These are phyloP conservation scores for Plasmodium reichenowi DNA, from an alignment of 169 alveolate genomes.

Conservation along the genomic window DNA sequence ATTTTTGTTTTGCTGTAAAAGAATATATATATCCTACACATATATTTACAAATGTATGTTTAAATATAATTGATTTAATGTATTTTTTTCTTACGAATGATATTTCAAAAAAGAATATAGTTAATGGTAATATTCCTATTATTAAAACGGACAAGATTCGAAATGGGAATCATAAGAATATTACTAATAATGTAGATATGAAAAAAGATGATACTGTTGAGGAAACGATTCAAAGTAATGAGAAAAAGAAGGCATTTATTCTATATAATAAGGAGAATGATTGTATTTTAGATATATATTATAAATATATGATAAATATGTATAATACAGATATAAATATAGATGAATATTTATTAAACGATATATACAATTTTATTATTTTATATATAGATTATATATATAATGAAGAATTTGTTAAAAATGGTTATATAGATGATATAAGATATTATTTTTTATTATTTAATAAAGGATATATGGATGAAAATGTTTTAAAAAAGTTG, in stretches of 20 bases:
- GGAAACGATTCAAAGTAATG: not conserved
- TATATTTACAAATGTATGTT: slow-evolving; percentile 24
- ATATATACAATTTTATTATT: slow-evolving; percentile 30
- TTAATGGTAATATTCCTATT: not conserved
- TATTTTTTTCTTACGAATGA: not conserved
- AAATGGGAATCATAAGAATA: not conserved
- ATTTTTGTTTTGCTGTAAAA: slow-evolving; percentile 16
- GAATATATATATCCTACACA: slow-evolving; percentile 15
- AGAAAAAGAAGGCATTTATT: not conserved
- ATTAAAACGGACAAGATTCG: not conserved
- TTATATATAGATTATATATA: slow-evolving; percentile 45
- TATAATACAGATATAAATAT: not conserved
- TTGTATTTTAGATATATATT: not conserved
- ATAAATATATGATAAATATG: not conserved
- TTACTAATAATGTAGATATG: not conserved
- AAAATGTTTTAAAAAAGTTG: slow-evolving; percentile 14
- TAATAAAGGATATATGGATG: slow-evolving; percentile 29
- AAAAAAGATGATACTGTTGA: not conserved
- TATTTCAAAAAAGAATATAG: not conserved
- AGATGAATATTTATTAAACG: slow-evolving; percentile 6
- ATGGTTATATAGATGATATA: slow-evolving; percentile 9
- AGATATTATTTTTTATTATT: slow-evolving; percentile 21
- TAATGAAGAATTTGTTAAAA: slow-evolving; percentile 14
- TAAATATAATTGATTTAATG: slow-evolving; percentile 12
- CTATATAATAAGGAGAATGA: not conserved